Evolutionary conservation across 1,139 yeast genomes (phyloP), one percentile per base, ranked within the genome.

Genomic region (Geotrichum histeridarum): DNA sequence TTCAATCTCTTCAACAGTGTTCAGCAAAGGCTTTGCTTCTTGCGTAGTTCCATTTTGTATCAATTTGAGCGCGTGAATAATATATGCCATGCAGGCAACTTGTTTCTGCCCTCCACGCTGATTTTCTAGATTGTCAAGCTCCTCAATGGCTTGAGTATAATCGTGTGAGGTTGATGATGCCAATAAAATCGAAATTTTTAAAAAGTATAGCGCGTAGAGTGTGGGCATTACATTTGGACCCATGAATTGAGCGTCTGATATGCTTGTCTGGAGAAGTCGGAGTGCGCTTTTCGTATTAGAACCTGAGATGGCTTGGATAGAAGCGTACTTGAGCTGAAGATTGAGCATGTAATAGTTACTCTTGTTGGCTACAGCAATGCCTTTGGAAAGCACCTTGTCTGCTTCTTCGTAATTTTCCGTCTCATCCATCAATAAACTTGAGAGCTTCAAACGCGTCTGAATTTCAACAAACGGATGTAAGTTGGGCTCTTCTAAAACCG

Each of bases 401-500:
- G 54, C 58, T 31, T 50, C 56, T 11, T 43, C 49, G 18, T 42
- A 42, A 36, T 55, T 55, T 14, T 52, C 49, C 9, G 54, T 48
- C 48, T 55, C 58, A 6, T 53, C 56, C 39, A 54, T 38, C 8
- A 55, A 42, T 8, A 55, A 15, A 2, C 47, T 32, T 7, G 58
- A 55, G 6, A 55, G 58, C 43, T 54, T 50, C 32, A 55, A 27
- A 1, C 58, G 52, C 42, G 55, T 46, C 27, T 55, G 58, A 35
- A 55, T 51, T 12, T 55, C 55, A 11, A 53, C 46, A 30, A 50
- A 53, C 4, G 58, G 56, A 15, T 50, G 56, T 2, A 53, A 30
- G n/a, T 47, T 47, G 4, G 51, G 56, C 22, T 55, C 58, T 8
- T 42, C 45, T 32, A 55, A 27, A n/a, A 55, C 50, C 11, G 58